Percentiles rank a stretch among this genome's conserved stretches.
Evolutionary conservation across 78 protist species (phyloP).

Genomic region (Blattamonas nauphoetae): DNA sequence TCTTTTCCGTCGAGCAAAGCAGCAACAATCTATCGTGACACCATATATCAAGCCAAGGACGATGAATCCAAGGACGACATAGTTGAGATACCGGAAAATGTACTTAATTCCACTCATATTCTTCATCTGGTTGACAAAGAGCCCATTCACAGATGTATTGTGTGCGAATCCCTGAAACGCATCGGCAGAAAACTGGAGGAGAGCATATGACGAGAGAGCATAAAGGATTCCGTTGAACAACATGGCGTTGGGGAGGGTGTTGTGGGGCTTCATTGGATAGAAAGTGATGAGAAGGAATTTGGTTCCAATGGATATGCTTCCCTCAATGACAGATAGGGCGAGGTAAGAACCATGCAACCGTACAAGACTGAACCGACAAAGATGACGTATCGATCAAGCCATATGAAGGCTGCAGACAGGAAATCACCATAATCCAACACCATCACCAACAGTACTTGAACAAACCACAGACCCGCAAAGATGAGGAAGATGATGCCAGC

Average conservation of each 20-base stretch:
- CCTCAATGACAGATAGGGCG: not conserved
- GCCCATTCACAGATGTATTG: not conserved
- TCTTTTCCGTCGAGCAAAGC: too few species aligned
- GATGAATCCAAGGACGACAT: not conserved
- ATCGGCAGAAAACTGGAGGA: not conserved
- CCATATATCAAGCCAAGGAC: not conserved
- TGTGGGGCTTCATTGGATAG: not conserved
- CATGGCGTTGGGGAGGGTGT: not conserved
- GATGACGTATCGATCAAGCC: not conserved
- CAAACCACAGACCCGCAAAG: not conserved
- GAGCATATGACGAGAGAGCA: not conserved
- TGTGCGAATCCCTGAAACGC: not conserved
- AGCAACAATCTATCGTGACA: not conserved
- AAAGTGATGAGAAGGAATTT: not conserved
- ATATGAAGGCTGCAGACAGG: not conserved
- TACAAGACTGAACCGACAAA: not conserved
- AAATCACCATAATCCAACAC: not conserved
- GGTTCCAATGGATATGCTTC: not conserved
- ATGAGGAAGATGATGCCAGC: not conserved
- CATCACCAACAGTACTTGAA: not conserved
- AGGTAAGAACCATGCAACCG: not conserved
- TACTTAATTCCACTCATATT: not conserved
- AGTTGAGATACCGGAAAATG: not conserved
- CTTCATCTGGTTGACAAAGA: constrained; percentile 4
- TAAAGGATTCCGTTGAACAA: not conserved